phyloP scores from a whole-genome alignment of 805 yeast species.

The Brettanomyces sp. region DNA sequence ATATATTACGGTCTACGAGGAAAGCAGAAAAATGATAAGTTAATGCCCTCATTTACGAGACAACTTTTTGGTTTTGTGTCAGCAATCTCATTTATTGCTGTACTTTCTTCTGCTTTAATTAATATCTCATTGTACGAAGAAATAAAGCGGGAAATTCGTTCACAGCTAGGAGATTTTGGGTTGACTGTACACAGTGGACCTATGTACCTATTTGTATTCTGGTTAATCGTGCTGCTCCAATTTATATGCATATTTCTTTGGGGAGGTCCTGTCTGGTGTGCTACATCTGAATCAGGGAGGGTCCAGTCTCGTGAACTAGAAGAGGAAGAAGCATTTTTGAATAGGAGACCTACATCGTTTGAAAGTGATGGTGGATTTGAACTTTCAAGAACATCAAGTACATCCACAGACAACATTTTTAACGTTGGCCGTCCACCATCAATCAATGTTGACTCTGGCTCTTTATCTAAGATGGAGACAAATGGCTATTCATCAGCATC shows the following conservation, averaged over 20 bases:
- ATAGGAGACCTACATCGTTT: too few relatives aligned
- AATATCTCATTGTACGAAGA: slow-evolving; percentile 8
- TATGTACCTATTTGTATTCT: slow-evolving; percentile 31
- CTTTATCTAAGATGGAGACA: too few relatives aligned
- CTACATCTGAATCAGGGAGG: slow-evolving; percentile 9
- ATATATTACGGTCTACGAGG: slow-evolving; percentile 31
- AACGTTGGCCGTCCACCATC: too few relatives aligned
- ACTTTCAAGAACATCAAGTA: too few relatives aligned
- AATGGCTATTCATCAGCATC: too few relatives aligned
- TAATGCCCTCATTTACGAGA: slow-evolving; percentile 24
- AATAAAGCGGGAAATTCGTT: slow-evolving; percentile 20
- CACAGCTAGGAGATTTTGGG: slow-evolving; percentile 37
- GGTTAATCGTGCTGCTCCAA: slow-evolving; percentile 25
- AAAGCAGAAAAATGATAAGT: slow-evolving; percentile 5
- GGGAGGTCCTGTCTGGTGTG: slow-evolving; percentile 46
- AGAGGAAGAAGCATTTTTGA: too few relatives aligned
- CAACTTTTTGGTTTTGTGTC: slow-evolving; percentile 31
- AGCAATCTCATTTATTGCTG: slow-evolving; percentile 24
- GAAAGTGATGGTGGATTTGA: too few relatives aligned
- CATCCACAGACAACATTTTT: too few relatives aligned
- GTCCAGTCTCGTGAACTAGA: too few relatives aligned
- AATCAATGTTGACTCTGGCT: too few relatives aligned
- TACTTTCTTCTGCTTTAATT: slow-evolving; percentile 23
- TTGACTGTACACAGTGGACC: slow-evolving; percentile 32
- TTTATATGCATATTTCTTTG: slow-evolving; percentile 16